A percentile compares a stretch with the other conserved stretches of the same genome.
Conservation (phyloP, 2,329 filamentous ascomycete genomes). For the Claviceps capensis region DNA sequence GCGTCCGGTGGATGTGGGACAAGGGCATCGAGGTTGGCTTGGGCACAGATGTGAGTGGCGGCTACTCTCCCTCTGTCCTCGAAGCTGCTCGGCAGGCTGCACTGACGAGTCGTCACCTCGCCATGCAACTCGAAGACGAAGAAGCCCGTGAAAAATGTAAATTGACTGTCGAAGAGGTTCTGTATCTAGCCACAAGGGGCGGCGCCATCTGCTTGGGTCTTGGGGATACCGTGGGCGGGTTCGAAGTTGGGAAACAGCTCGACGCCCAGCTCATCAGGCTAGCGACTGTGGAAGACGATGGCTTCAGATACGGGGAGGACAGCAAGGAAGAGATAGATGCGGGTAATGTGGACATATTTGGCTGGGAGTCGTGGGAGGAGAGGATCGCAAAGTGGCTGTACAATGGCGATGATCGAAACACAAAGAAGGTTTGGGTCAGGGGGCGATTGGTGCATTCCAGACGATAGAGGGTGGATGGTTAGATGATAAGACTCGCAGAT, state of each 20-base stretch:
- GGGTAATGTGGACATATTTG: constrained; percentile 76
- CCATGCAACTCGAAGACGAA: constrained; percentile 32
- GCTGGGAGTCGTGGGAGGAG: constrained; percentile 81
- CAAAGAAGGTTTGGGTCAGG: constrained; percentile 75
- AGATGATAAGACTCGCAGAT: neutral
- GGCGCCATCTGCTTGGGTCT: constrained; percentile 74
- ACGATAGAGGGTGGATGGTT: constrained; percentile 1
- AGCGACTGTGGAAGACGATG: constrained; percentile 30
- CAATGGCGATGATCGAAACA: constrained; percentile 86
- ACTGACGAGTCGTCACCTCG: constrained; percentile 61
- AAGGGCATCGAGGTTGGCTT: constrained; percentile 67
- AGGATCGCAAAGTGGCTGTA: constrained; percentile 88
- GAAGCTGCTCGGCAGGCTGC: constrained; percentile 72
- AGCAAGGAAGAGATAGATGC: constrained; percentile 19
- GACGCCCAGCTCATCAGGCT: constrained; percentile 76
- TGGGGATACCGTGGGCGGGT: constrained; percentile 57
- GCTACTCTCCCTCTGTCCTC: constrained; percentile 69
- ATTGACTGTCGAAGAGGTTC: constrained; percentile 69
- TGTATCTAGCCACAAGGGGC: constrained; percentile 79
- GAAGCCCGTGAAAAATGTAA: constrained; percentile 39
- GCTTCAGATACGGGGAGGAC: constrained; percentile 10
- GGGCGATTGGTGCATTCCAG: constrained; percentile 64
- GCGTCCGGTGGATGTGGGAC: constrained; percentile 60
- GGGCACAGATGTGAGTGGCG: constrained; percentile 83
- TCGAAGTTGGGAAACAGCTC: constrained; percentile 78